phyloP scores from a whole-genome alignment of 306 rosid genomes.

The Quercus variabilis region DNA sequence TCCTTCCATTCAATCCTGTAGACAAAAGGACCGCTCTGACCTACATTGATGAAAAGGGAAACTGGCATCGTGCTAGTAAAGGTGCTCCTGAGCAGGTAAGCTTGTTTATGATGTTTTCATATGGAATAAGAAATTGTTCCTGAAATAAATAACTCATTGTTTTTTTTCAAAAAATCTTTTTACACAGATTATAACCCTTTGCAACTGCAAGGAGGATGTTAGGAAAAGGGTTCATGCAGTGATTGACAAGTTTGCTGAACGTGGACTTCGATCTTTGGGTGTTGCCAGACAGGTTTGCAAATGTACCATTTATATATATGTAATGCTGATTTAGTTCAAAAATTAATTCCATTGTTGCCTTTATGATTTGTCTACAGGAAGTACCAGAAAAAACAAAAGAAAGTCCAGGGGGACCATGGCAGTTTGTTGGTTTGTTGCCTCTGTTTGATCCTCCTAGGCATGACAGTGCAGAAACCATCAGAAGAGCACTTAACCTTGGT shows the following conservation, averaged over 20 bases:
- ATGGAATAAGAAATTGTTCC: neutral
- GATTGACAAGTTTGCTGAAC: conserved; percentile 96
- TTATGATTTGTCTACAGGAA: conserved; percentile 44
- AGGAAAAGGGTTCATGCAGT: conserved; percentile 59
- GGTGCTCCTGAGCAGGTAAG: conserved; percentile 99
- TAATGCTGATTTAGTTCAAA: conserved; percentile 1
- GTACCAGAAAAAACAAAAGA: conserved; percentile 87
- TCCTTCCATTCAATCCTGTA: conserved; percentile 95
- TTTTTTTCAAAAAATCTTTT: conserved; percentile 1
- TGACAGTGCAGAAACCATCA: conserved; percentile 98
- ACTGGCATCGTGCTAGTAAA: conserved; percentile 91
- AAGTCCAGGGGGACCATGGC: conserved; percentile 82
- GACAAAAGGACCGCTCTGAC: conserved; percentile 99
- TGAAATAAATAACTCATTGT: conserved; percentile 5
- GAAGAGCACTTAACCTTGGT: conserved; percentile 97
- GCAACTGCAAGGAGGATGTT: conserved; percentile 87
- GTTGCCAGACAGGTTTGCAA: conserved; percentile 92
- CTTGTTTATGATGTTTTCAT: conserved; percentile 2
- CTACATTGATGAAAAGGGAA: conserved; percentile 82
- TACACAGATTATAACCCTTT: conserved; percentile 71
- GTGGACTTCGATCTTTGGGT: conserved; percentile 92
- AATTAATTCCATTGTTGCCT: conserved; percentile 10
- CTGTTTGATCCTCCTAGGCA: conserved; percentile 99
- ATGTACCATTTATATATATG: conserved; percentile 13
- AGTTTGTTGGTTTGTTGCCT: conserved; percentile 85